phyloP scores from a whole-genome alignment of 441 rosid genomes.

The Geranium incanum region DNA sequence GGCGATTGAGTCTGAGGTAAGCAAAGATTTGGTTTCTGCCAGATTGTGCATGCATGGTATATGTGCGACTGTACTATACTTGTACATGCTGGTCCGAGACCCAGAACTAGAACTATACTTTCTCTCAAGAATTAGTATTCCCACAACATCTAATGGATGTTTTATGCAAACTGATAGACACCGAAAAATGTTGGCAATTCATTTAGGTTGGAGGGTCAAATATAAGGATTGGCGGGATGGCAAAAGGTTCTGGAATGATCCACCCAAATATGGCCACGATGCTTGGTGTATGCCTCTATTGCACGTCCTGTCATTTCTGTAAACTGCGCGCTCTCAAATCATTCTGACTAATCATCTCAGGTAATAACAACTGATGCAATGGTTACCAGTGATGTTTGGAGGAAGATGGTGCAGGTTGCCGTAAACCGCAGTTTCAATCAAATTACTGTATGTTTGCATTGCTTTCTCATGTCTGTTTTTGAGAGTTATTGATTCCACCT shows the following conservation, averaged over 20 bases:
- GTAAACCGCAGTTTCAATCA: slow-evolving; percentile 95
- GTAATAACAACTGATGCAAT: slow-evolving; percentile 84
- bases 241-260: slow-evolving; percentile 98
- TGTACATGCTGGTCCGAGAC: too few relatives aligned
- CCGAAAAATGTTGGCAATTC: slow-evolving; percentile 17
- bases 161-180: not conserved
- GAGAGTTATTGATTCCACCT: slow-evolving; percentile 3
- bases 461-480: slow-evolving; percentile 8
- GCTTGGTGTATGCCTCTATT: slow-evolving; percentile 66
- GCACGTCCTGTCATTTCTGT: slow-evolving; percentile 13
- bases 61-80: too few relatives aligned
- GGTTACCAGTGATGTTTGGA: slow-evolving; percentile 80
- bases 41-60: not conserved
- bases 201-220: slow-evolving; percentile 62
- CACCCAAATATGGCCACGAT: slow-evolving; percentile 97
- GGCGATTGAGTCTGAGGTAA: slow-evolving; percentile 73
- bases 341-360: slow-evolving; percentile 34
- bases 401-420: slow-evolving; percentile 76
- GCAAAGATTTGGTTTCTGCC: slow-evolving; percentile 4
- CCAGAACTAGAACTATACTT: not conserved
- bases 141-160: slow-evolving; percentile 7
- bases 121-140: slow-evolving; percentile 4
- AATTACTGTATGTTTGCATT: slow-evolving; percentile 60
- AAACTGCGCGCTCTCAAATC: slow-evolving; percentile 9
- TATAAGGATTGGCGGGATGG: slow-evolving; percentile 84